A percentile compares a stretch with the other conserved stretches of the same genome.
phyloP scores from a whole-genome alignment of 2,329 filamentous ascomycete genomes.

The Akanthomyces lecanii region DNA sequence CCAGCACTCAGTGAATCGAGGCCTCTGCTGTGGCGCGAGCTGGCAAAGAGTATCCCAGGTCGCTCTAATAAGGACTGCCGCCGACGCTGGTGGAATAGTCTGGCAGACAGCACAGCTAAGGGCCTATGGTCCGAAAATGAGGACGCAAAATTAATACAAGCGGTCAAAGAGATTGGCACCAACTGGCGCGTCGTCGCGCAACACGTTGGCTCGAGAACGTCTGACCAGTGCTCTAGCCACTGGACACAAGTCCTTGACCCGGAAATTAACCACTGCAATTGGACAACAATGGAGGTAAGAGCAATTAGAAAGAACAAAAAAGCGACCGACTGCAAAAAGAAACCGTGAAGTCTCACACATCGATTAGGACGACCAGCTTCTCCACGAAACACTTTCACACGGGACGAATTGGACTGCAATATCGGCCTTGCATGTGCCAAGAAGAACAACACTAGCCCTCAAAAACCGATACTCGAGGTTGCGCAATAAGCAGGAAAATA shows the following conservation, averaged over 20 bases:
- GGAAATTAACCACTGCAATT: slow-evolving; percentile 11
- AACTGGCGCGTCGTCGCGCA: slow-evolving; percentile 3
- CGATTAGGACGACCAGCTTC: background rate
- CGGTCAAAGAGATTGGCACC: background rate
- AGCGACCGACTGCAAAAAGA: background rate
- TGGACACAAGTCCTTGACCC: slow-evolving; percentile 11
- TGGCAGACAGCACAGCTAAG: slow-evolving; percentile 18
- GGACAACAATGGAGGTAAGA: background rate
- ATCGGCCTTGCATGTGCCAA: background rate
- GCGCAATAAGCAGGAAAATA: background rate
- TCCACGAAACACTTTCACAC: background rate
- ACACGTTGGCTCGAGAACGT: slow-evolving; percentile 3
- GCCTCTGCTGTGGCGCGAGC: slow-evolving; percentile 1
- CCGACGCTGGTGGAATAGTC: slow-evolving; percentile 7
- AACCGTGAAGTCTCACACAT: background rate
- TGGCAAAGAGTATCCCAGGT: background rate
- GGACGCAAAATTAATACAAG: background rate
- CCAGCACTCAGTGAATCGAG: background rate
- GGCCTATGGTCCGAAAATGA: slow-evolving; percentile 12
- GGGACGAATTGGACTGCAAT: background rate
- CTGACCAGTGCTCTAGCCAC: slow-evolving; percentile 6
- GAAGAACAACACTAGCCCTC: background rate
- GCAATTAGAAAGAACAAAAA: too few relatives aligned
- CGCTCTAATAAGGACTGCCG: slow-evolving; percentile 9
- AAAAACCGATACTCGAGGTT: background rate